Conservation (phyloP, 2,329 filamentous ascomycete genomes). For the Beauveria brongniartii region DNA sequence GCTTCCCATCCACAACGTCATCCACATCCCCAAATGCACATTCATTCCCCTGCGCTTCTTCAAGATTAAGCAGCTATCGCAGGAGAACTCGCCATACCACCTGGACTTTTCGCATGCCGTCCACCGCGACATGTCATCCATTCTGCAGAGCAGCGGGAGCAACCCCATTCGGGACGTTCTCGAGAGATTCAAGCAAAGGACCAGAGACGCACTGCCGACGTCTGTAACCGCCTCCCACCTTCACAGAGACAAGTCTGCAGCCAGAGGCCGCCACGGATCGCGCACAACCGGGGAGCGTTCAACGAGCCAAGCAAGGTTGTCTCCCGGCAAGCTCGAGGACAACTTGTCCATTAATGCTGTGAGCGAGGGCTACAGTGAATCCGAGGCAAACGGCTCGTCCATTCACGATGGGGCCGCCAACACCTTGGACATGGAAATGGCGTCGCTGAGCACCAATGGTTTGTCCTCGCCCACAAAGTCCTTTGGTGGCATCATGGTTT, state of each 20-base stretch:
- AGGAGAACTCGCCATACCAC: slow-evolving; percentile 45
- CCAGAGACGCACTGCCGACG: not conserved
- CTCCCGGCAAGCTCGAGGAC: slow-evolving; percentile 14
- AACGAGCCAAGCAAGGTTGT: slow-evolving; percentile 14
- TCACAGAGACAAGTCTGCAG: not conserved
- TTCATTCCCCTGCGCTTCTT: slow-evolving; percentile 59
- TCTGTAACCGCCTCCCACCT: not conserved
- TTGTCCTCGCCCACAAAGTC: slow-evolving; percentile 13
- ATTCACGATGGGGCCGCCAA: not conserved
- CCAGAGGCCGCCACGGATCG: not conserved
- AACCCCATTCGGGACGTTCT: not conserved
- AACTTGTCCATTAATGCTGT: not conserved
- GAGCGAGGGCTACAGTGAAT: slow-evolving; percentile 1
- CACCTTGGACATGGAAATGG: slow-evolving; percentile 2
- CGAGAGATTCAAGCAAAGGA: not conserved
- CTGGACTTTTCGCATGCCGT: slow-evolving; percentile 52
- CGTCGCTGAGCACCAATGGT: not conserved
- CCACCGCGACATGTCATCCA: slow-evolving; percentile 51
- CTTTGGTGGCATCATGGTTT: slow-evolving; percentile 53
- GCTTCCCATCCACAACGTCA: slow-evolving; percentile 50
- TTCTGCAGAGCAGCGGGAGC: slow-evolving; percentile 25
- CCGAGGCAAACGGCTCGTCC: not conserved
- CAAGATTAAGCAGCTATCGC: slow-evolving; percentile 56
- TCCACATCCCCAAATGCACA: slow-evolving; percentile 42
- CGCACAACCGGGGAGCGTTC: not conserved